Evolutionary conservation across 441 rosid genomes (phyloP), one percentile per base, ranked within the genome.

Genomic region (Populus hybrid): DNA sequence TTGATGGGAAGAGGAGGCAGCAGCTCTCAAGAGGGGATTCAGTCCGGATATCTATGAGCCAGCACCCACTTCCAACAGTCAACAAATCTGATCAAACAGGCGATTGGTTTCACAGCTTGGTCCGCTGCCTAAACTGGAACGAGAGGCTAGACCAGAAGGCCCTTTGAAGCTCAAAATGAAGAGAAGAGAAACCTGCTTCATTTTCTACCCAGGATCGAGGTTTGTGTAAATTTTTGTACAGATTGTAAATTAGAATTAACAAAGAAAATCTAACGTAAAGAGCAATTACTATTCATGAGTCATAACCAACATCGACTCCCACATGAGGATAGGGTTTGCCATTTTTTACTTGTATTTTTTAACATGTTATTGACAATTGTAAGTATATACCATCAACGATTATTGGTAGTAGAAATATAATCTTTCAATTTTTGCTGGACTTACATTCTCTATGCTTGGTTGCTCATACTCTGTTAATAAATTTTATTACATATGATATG

Each of bases 1-100:
- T 93, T 74, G 97, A 95, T 78, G 99, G 99, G 82, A 93, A 91
- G 90, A 89, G 99, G 85, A 88, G 98, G 86, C 99, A 93, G 77
- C 98, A 95, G 79, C 97, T 95, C 59, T 95, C 99, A 1, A 90
- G 98, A 73, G 99, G 98, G 67, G 94, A 95, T 86, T 92, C 97
- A 9, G 93, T 95, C 75, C 84, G 89, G 71, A 92, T 95, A 82
- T 87, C 71, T 40, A 95, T 95, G 99, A 95, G 99, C 89, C 79
- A 92, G 86, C 98, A 93, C 78, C 98, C 98, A 0, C 92, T 95
- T 78, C 97, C 98, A 20, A 95, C 98, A 0, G 97, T 95, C 82
- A 95, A 93, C 89, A 95, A 95, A 83, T 84, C 85, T 14, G 98
- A 93, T 81, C 98, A 95, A 85, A 95, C 98, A 2, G 97, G 98